These are phyloP conservation scores for Exophiala dermatitidis DNA, from an alignment of 2,329 filamentous ascomycete species.

Conservation along the genomic window DNA sequence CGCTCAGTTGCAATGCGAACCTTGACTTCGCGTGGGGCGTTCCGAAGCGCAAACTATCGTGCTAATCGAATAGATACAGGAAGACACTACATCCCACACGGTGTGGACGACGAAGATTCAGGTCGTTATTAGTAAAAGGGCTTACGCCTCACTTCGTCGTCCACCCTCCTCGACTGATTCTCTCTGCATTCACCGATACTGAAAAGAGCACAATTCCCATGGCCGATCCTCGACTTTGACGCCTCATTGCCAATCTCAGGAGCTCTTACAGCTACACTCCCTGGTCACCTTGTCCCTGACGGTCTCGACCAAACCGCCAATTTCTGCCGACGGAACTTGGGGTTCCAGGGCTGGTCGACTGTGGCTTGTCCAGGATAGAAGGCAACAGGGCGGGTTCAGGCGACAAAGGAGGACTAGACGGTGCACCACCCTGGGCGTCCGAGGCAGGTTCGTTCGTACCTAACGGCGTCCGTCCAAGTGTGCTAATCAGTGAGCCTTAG, in stretches of 20 bases:
- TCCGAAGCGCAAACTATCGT: slow-evolving; percentile 2
- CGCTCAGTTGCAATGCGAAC: slow-evolving; percentile 5
- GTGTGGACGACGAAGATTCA: slow-evolving; percentile 1
- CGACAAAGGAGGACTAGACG: slow-evolving; percentile 14
- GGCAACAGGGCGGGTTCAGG: slow-evolving; percentile 12
- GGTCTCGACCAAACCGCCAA: slow-evolving; percentile 17
- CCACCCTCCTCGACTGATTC: slow-evolving; percentile 1
- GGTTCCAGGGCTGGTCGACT: neutral
- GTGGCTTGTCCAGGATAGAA: slow-evolving; percentile 16
- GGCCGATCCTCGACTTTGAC: neutral
- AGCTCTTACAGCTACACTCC: slow-evolving; percentile 1
- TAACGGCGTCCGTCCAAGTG: slow-evolving; percentile 1
- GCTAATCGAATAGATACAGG: slow-evolving; percentile 4
- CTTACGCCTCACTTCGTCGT: slow-evolving; percentile 3
- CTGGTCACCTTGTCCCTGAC: slow-evolving; percentile 4
- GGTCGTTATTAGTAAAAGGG: slow-evolving; percentile 16
- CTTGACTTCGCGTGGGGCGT: slow-evolving; percentile 13
- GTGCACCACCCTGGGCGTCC: slow-evolving; percentile 11
- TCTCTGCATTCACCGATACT: slow-evolving; percentile 1
- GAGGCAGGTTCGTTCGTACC: slow-evolving; percentile 7
- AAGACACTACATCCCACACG: slow-evolving; percentile 1
- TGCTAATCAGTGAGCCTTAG: slow-evolving; percentile 7
- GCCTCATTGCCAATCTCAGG: neutral
- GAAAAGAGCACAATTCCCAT: neutral
- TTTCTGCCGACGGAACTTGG: slow-evolving; percentile 12